Evolutionary conservation across 2,329 filamentous ascomycete species (phyloP).

Genomic region (Aspergillus aculeatus): DNA sequence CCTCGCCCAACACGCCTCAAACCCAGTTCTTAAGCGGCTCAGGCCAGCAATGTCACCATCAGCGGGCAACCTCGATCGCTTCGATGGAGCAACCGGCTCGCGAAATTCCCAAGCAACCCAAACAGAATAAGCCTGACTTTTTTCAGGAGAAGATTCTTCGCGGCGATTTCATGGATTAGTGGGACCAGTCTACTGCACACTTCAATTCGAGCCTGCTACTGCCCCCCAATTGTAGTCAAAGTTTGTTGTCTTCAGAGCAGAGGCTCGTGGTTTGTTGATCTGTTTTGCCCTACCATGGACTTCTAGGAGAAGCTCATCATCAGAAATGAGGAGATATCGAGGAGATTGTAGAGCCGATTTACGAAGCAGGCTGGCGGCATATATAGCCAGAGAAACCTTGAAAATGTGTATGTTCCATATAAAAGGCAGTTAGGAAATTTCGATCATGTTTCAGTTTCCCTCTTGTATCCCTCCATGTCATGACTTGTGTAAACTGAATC

Average conservation of each 20-base stretch:
- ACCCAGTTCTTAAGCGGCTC: conserved; percentile 42
- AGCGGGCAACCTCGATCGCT: conserved; percentile 46
- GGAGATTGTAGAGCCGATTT: no score
- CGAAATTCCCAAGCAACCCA: conserved; percentile 47
- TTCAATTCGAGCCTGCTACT: neutral
- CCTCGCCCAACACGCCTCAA: conserved; percentile 29
- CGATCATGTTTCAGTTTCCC: neutral
- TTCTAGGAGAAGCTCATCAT: no score
- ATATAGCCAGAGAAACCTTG: no score
- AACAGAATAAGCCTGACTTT: conserved; percentile 75
- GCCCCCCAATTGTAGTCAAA: neutral
- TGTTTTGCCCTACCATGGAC: no score
- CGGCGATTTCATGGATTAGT: conserved; percentile 93
- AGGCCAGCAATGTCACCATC: conserved; percentile 47
- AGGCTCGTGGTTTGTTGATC: no score
- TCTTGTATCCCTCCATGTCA: neutral
- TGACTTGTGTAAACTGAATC: no score
- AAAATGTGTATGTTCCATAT: no score
- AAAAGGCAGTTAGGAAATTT: no score
- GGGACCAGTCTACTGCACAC: neutral
- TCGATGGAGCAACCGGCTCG: conserved; percentile 57
- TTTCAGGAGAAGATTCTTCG: conserved; percentile 97
- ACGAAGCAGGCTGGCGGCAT: no score
- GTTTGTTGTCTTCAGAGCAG: neutral
- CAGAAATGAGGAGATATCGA: no score